Evolutionary conservation across 352 stramenopile genomes (phyloP).

Genomic region (Phytophthora meadii): DNA sequence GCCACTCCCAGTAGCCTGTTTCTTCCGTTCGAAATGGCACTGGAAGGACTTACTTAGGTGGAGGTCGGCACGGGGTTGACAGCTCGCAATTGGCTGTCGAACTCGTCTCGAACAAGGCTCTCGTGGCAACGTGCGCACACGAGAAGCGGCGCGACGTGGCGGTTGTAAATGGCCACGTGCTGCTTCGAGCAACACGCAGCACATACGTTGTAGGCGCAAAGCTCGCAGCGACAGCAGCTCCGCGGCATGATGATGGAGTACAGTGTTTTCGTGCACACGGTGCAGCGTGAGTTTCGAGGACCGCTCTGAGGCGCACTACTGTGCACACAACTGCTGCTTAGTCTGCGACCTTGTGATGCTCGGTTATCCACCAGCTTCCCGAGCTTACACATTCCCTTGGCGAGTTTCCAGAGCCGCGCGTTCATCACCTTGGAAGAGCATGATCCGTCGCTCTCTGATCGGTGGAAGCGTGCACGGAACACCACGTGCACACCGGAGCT

Average conservation of each 20-base stretch:
- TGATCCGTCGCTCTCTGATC: constrained; percentile 21
- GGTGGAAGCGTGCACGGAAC: constrained; percentile 31
- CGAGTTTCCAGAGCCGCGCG: constrained; percentile 31
- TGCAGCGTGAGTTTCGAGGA: constrained; percentile 44
- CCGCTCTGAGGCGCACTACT: not conserved
- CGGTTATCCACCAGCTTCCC: constrained; percentile 24
- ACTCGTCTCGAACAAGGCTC: constrained; percentile 41
- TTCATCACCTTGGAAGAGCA: constrained; percentile 37
- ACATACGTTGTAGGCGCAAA: constrained; percentile 44
- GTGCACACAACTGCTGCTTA: constrained; percentile 7
- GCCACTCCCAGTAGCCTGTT: constrained; percentile 1
- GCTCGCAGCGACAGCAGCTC: constrained; percentile 31
- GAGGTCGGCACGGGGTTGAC: constrained; percentile 7
- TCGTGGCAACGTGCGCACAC: constrained; percentile 40
- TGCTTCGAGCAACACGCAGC: constrained; percentile 33
- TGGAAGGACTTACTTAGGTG: constrained; percentile 9
- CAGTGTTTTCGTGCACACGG: constrained; percentile 33
- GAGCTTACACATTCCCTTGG: constrained; percentile 35
- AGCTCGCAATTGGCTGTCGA: constrained; percentile 34
- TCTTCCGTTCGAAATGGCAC: constrained; percentile 27
- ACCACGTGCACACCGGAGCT: constrained; percentile 33
- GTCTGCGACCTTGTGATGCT: not conserved
- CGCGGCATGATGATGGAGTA: constrained; percentile 28
- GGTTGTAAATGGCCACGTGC: constrained; percentile 45
- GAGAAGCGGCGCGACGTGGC: constrained; percentile 30